These are phyloP conservation scores for Candida pseudofarinosa DNA, from an alignment of 805 yeast genomes.

Conservation along the genomic window DNA sequence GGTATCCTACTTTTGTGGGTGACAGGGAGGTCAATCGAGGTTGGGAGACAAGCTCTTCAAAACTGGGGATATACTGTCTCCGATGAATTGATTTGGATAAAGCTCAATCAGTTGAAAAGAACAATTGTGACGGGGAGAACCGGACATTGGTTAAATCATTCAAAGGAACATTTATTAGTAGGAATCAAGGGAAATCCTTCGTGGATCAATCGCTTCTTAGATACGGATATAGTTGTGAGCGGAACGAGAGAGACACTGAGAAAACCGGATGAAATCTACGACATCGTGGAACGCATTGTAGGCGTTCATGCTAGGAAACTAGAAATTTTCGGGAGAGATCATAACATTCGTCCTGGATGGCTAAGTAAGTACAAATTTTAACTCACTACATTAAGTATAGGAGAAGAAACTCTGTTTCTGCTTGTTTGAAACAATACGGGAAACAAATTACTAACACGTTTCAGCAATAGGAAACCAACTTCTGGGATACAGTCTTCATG, in stretches of 20 bases:
- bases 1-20: conserved; percentile 90
- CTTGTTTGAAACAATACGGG: not conserved
- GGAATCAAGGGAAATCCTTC: conserved; percentile 78
- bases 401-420: no score
- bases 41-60: conserved; percentile 70
- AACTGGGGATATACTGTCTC: conserved; percentile 80
- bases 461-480: conserved; percentile 73
- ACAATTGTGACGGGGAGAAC: conserved; percentile 95
- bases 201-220: conserved; percentile 66
- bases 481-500: conserved; percentile 54
- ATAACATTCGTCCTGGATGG: conserved; percentile 89
- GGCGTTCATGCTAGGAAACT: conserved; percentile 75
- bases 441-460: conserved; percentile 4
- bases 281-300: conserved; percentile 77
- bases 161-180: conserved; percentile 84
- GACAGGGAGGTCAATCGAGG: conserved; percentile 88
- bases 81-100: conserved; percentile 88
- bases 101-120: conserved; percentile 79
- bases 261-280: conserved; percentile 88
- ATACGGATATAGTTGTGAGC: conserved; percentile 75
- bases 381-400: no score
- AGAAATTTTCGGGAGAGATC: conserved; percentile 86
- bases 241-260: conserved; percentile 84
- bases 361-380: conserved; percentile 32
- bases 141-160: conserved; percentile 95